Evolutionary conservation across 83 land plant species (phyloP).

Genomic region (Isoetes engelmannii): DNA sequence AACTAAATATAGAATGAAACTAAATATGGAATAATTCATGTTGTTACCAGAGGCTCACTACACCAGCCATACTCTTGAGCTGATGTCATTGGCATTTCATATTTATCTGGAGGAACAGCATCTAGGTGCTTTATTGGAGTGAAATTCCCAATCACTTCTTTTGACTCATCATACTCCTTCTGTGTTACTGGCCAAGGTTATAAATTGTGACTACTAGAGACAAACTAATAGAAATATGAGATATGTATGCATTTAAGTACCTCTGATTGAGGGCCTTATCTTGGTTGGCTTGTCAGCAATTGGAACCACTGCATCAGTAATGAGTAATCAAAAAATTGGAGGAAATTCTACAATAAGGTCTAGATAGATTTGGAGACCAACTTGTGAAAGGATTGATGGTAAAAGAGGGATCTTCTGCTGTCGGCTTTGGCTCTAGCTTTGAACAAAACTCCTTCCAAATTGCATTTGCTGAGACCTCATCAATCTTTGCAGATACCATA

Average conservation of each 20-base stretch:
- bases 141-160: conserved; percentile 18
- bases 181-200: conserved; percentile 17
- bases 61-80: conserved; percentile 28
- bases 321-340: background rate
- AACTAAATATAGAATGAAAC: background rate
- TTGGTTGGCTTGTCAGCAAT: conserved; percentile 14
- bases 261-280: conserved; percentile 9
- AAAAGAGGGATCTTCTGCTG: conserved; percentile 1
- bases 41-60: conserved; percentile 20
- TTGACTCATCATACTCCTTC: conserved; percentile 22
- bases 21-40: background rate
- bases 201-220: background rate
- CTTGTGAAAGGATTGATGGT: conserved; percentile 13
- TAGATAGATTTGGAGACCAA: background rate
- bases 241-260: background rate
- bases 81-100: conserved; percentile 19
- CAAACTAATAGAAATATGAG: background rate
- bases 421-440: background rate
- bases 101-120: conserved; percentile 21
- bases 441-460: conserved; percentile 16
- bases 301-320: background rate
- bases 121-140: conserved; percentile 21
- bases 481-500: conserved; percentile 2
- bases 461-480: conserved; percentile 15
- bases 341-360: background rate